Conservation (phyloP, 1,284 basidiomycete genomes). For the Cutaneotrichosporon daszewskae region DNA sequence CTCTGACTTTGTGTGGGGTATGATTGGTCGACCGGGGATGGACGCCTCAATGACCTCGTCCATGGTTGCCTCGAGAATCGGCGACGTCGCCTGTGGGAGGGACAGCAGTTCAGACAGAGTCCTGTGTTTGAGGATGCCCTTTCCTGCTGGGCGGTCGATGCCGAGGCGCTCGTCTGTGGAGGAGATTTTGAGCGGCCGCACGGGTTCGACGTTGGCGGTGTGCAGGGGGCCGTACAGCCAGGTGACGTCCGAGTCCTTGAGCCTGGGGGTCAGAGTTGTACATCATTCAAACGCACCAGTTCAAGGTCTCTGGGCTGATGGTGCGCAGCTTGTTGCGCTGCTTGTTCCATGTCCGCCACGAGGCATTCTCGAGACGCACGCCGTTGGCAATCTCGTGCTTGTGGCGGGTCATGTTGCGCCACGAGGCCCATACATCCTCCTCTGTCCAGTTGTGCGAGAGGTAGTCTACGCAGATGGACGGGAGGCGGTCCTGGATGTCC, state of each 20-base stretch:
- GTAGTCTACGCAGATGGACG: constrained; percentile 60
- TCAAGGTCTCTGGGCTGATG: constrained; percentile 91
- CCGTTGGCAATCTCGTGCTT: constrained; percentile 99
- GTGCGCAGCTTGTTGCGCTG: constrained; percentile 95
- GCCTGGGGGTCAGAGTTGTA: constrained; percentile 55
- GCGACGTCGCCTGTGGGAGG: constrained; percentile 52
- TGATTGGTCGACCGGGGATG: constrained; percentile 27
- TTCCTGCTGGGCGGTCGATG: constrained; percentile 49
- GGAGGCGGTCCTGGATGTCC: constrained; percentile 53
- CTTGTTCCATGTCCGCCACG: constrained; percentile 99
- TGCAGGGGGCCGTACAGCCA: constrained; percentile 98
- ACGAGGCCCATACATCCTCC: constrained; percentile 96
- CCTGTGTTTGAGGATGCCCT: constrained; percentile 86
- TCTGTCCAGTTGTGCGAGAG: constrained; percentile 92
- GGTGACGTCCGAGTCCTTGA: constrained; percentile 98
- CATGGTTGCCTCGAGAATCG: constrained; percentile 49
- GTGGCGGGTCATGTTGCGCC: constrained; percentile 96
- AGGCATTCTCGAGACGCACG: constrained; percentile 89
- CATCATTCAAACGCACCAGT: constrained; percentile 66
- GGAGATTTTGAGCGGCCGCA: constrained; percentile 53
- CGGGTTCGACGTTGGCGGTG: constrained; percentile 66
- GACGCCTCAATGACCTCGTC: not conserved
- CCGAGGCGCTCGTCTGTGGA: constrained; percentile 54
- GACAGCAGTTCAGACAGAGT: constrained; percentile 83
- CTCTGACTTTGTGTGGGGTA: constrained; percentile 72